Evolutionary conservation across 495 filamentous ascomycete species (phyloP).

Genomic region (Neurospora sp.): DNA sequence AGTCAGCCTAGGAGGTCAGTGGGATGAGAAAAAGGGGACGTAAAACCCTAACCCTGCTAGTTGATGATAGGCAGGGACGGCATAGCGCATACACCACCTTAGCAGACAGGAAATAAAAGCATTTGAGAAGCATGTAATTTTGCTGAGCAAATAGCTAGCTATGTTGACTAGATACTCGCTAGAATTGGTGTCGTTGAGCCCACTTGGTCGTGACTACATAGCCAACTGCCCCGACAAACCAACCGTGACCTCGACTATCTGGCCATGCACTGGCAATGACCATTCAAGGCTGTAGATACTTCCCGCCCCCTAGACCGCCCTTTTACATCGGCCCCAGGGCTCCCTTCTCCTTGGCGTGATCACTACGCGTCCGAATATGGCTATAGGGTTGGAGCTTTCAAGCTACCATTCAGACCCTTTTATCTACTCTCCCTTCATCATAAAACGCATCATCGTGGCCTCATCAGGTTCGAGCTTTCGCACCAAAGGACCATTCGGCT

Average conservation of each 20-base stretch:
- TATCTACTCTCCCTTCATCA: constrained; percentile 6
- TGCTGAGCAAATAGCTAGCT: not conserved
- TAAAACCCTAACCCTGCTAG: not conserved
- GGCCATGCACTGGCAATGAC: constrained; percentile 26
- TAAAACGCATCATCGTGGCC: constrained; percentile 5
- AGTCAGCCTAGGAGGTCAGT: not conserved
- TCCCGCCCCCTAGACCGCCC: not conserved
- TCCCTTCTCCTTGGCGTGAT: constrained; percentile 9
- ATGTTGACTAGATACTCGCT: not conserved
- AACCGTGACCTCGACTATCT: constrained; percentile 4
- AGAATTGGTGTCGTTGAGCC: not conserved
- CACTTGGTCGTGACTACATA: constrained; percentile 20
- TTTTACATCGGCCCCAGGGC: not conserved
- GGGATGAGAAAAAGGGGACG: not conserved
- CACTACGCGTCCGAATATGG: not conserved
- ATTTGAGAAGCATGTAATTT: not conserved
- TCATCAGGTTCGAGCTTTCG: constrained; percentile 42
- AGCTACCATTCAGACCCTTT: constrained; percentile 39
- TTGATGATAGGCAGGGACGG: not conserved
- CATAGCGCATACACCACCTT: not conserved
- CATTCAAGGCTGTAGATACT: constrained; percentile 5
- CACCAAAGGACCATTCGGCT: constrained; percentile 32
- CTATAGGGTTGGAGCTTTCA: constrained; percentile 42
- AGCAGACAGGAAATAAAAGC: not conserved
- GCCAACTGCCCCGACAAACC: constrained; percentile 11